A percentile compares a stretch with the other conserved stretches of the same genome.
phyloP scores from a whole-genome alignment of 2,329 filamentous ascomycete species.

The Aspergillus proliferans region DNA sequence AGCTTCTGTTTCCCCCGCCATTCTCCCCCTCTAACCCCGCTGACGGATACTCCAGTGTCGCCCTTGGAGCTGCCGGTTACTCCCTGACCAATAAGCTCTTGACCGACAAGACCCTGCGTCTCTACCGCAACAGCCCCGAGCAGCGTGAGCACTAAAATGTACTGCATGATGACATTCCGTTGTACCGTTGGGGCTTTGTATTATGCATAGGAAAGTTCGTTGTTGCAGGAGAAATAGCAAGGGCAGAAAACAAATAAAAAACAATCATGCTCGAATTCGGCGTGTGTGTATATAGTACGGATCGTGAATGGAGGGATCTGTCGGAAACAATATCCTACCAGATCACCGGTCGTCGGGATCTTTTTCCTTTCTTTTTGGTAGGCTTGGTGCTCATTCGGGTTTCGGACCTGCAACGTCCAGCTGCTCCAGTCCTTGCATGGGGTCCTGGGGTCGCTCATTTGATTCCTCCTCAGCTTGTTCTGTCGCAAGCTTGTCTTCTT shows the following conservation, averaged over 20 bases:
- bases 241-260: slow-evolving; percentile 16
- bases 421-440: slow-evolving; percentile 92
- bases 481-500: slow-evolving; percentile 64
- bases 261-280: slow-evolving; percentile 21
- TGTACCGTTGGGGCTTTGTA: slow-evolving; percentile 19
- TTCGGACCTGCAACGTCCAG: slow-evolving; percentile 92
- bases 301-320: slow-evolving; percentile 22
- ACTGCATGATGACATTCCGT: slow-evolving; percentile 30
- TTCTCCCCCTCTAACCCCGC: slow-evolving; percentile 4
- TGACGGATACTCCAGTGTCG: slow-evolving; percentile 44
- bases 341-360: slow-evolving; percentile 19
- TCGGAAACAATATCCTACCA: slow-evolving; percentile 20
- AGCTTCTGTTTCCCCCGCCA: slow-evolving; percentile 9
- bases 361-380: slow-evolving; percentile 13
- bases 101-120: slow-evolving; percentile 86
- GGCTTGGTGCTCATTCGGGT: slow-evolving; percentile 50
- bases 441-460: slow-evolving; percentile 61
- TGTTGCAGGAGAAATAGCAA: slow-evolving; percentile 9
- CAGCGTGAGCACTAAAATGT: slow-evolving; percentile 35
- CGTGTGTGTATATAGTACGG: slow-evolving; percentile 35
- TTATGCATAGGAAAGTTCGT: slow-evolving; percentile 22
- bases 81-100: slow-evolving; percentile 74
- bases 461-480: slow-evolving; percentile 49
- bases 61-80: slow-evolving; percentile 74
- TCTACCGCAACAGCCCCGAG: slow-evolving; percentile 61